phyloP scores from a whole-genome alignment of 2,329 filamentous ascomycete genomes.

The Talaromyces rugulosus region DNA sequence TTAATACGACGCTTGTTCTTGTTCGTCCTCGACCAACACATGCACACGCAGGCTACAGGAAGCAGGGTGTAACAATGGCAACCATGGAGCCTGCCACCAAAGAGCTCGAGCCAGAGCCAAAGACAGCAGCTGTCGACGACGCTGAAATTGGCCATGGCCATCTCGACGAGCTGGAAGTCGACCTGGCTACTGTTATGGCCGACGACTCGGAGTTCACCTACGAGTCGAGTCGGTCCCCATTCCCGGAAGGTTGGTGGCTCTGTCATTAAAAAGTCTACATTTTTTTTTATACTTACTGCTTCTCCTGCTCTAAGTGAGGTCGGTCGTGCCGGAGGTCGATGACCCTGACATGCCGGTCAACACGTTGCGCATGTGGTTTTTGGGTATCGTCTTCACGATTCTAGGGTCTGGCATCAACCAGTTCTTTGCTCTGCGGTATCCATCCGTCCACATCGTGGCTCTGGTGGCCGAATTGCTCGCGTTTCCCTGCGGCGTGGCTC shows the following conservation, averaged over 20 bases:
- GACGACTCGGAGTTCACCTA: slow-evolving; percentile 13
- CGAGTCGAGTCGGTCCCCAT: slow-evolving; percentile 25
- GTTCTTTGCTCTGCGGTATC: slow-evolving; percentile 45
- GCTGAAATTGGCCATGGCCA: slow-evolving; percentile 1
- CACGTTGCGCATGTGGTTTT: slow-evolving; percentile 37
- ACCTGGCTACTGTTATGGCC: slow-evolving; percentile 9
- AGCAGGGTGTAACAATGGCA: no score
- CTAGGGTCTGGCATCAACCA: slow-evolving; percentile 44
- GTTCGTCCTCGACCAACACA: background rate
- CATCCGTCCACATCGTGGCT: slow-evolving; percentile 41
- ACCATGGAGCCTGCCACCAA: slow-evolving; percentile 5
- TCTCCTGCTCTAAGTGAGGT: slow-evolving; percentile 17
- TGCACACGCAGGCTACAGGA: background rate
- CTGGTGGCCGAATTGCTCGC: slow-evolving; percentile 43
- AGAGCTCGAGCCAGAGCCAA: background rate
- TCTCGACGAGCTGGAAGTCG: slow-evolving; percentile 12
- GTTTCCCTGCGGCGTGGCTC: slow-evolving; percentile 37
- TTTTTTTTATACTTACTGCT: background rate
- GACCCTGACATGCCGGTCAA: slow-evolving; percentile 25
- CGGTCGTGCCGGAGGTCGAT: slow-evolving; percentile 24
- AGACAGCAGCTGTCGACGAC: background rate
- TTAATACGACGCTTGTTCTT: background rate
- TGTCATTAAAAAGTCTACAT: background rate
- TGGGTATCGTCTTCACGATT: slow-evolving; percentile 44
- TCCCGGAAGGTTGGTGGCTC: slow-evolving; percentile 15